Evolutionary conservation across 1,139 yeast genomes (phyloP), one percentile per base, ranked within the genome.

Genomic region (Scheffersomyces insectosa): DNA sequence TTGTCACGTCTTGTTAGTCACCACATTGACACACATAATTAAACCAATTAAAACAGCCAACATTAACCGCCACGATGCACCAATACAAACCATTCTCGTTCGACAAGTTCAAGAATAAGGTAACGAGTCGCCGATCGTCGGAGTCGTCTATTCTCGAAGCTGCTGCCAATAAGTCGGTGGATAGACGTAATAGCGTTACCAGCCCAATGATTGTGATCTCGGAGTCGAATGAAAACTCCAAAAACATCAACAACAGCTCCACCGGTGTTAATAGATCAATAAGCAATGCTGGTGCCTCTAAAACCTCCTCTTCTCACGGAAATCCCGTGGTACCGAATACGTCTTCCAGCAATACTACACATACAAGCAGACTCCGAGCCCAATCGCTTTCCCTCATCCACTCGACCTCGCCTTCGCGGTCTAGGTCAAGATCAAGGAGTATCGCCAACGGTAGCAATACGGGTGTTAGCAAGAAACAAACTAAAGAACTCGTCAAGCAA

Each of bases 401-500:
- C 39, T 37, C 40, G n/a, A 37, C 46, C 16, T 31, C 16, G 11
- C 39, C 14, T 6, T 32, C 41, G 6, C 38, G 45, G 14, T 43
- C 52, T 8, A 32, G 38, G 4, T 56, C 60, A 2, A 35, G 54
- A 12, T 53, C 59, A 8, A 28, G 15, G 25, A 54, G 37, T 57
- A 41, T 16, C 40, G 52, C 27, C 38, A 33, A 28, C n/a, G 38
- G 36, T 28, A 28, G 37, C 33, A 34, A 30, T 10, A 45, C 47
- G 23, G 48, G 3, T 16, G 43, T 13, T 33, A 31, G 57, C 28
- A 63, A 62, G 44, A 66, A 63, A 37, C 65, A 60, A 39, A 67
- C 76, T 16, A 70, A 67, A 47, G 75, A 68, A 38, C 63, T 72
- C 34, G 66, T 73, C 32, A 68, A 69, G 44, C 65, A 66, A 15